A percentile compares a stretch with the other conserved stretches of the same genome.
phyloP scores from a whole-genome alignment of 2,329 filamentous ascomycete species.

The Domatiomyces catenatus region DNA sequence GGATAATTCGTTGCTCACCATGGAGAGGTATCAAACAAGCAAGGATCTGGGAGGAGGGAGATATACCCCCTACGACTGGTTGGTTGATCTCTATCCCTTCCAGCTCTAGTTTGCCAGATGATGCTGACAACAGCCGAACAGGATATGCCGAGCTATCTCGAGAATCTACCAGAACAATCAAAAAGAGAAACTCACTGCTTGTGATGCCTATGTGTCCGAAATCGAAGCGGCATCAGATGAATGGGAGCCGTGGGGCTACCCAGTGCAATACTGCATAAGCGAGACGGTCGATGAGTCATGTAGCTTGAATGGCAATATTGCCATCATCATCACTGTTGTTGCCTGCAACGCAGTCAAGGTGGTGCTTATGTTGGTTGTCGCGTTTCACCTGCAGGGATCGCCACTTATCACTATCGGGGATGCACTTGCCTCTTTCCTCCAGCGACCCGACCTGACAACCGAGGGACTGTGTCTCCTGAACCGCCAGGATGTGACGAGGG shows the following conservation, averaged over 20 bases:
- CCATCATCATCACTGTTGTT: constrained; percentile 13
- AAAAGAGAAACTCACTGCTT: background rate
- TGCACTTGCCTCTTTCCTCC: constrained; percentile 18
- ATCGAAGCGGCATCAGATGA: constrained; percentile 3
- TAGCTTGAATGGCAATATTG: constrained; percentile 13
- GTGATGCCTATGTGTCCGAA: constrained; percentile 6
- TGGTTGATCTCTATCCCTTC: background rate
- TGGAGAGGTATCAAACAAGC: background rate
- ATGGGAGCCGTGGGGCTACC: constrained; percentile 9
- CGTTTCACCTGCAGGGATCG: constrained; percentile 5
- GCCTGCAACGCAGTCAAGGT: constrained; percentile 11
- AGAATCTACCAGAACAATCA: too few species aligned
- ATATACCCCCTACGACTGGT: constrained; percentile 4
- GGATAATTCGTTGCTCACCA: background rate
- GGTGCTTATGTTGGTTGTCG: constrained; percentile 10
- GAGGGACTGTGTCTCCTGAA: constrained; percentile 15
- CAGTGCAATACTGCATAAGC: constrained; percentile 11
- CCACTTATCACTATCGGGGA: constrained; percentile 20
- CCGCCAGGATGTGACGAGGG: constrained; percentile 3
- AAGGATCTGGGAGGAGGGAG: background rate
- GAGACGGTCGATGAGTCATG: constrained; percentile 9
- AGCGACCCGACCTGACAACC: constrained; percentile 18
- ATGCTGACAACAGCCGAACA: too few species aligned
- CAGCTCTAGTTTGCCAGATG: too few species aligned
- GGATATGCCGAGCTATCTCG: too few species aligned